phyloP scores from a whole-genome alignment of 2,329 filamentous ascomycete species.

The Myriosclerotinia duriaeana region DNA sequence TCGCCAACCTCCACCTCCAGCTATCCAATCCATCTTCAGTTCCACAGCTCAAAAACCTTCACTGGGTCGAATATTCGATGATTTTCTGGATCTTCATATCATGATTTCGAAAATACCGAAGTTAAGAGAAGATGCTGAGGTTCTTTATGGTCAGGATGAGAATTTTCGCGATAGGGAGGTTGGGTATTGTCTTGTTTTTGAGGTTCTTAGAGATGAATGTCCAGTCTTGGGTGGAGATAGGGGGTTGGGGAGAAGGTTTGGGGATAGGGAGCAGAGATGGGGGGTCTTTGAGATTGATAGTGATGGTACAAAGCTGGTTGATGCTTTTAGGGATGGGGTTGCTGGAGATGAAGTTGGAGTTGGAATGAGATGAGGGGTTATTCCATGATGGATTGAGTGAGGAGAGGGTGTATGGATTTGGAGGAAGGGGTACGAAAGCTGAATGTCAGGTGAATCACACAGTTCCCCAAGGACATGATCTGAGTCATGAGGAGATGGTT shows the following conservation, averaged over 20 bases:
- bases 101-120: slow-evolving; percentile 50
- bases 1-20: slow-evolving; percentile 14
- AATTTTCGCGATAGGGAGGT: slow-evolving; percentile 14
- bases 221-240: slow-evolving; percentile 23
- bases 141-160: slow-evolving; percentile 31
- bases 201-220: slow-evolving; percentile 39
- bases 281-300: slow-evolving; percentile 47
- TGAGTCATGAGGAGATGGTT: not conserved
- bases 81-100: slow-evolving; percentile 56
- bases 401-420: not conserved
- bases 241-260: slow-evolving; percentile 33
- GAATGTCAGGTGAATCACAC: not conserved
- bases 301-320: slow-evolving; percentile 43
- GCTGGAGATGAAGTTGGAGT: not conserved
- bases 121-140: slow-evolving; percentile 45
- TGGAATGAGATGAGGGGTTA: not conserved
- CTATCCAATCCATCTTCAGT: slow-evolving; percentile 30
- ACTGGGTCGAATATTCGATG: slow-evolving; percentile 53
- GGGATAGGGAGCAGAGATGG: slow-evolving; percentile 55
- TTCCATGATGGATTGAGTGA: not conserved
- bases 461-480: not conserved
- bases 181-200: slow-evolving; percentile 29
- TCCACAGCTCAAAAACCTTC: slow-evolving; percentile 34
- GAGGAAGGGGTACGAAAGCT: not conserved
- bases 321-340: slow-evolving; percentile 42